Base-by-base conservation (phyloP, 2,329 filamentous ascomycete genomes). In the Ophiostoma himal-ulmi region DNA sequence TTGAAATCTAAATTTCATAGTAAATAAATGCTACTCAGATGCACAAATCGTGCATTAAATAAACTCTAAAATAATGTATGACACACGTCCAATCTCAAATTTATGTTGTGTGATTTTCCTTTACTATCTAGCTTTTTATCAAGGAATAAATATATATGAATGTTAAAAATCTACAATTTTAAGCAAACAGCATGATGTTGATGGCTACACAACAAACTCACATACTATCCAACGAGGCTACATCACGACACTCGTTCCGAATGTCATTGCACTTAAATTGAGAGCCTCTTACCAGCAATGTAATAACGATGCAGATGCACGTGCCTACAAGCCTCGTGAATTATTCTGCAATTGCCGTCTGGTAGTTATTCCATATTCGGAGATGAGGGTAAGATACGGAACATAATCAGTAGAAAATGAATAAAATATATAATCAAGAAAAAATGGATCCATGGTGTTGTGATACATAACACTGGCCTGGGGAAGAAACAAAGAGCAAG, bases 361-460 rank as follows among this genome's bases (percentile, higher is more conserved):
- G 11, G 11, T 36, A 62, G 4, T 62, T 62, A 62, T 62, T 62
- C 57, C 36, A 62, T 26, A 62, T 62, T 62, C 57, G 57, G 57
- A 62, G 57, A 62, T 62, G 57, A 62, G 26, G 52, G 22, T 57
- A 57, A 26, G 14, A 30, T 34, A 62, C 57, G 11, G 5, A 26
- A 22, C n/a, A 57, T 57, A 48, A 48, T n/a, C 41, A 20, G 4
- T 48, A 48, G 7, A 48, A n/a, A 48, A n/a, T 7, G n/a, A 48
- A 48, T 17, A 48, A 39, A 48, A 48, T 48, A 48, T 7, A 48
- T 20, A 7, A 20, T n/a, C 44, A 48, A 48, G 17, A 20, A 17
- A 5, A 48, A n/a, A 48, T 48, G 52, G 52, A 57, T 5, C 52
- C n/a, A 22, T 11, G 52, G 7, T 26, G 52, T 2, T 26, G n/a